Percentiles rank a stretch among this genome's conserved stretches.
Conservation (phyloP, 164 flowering plant genomes). For the Sextonia rubra region DNA sequence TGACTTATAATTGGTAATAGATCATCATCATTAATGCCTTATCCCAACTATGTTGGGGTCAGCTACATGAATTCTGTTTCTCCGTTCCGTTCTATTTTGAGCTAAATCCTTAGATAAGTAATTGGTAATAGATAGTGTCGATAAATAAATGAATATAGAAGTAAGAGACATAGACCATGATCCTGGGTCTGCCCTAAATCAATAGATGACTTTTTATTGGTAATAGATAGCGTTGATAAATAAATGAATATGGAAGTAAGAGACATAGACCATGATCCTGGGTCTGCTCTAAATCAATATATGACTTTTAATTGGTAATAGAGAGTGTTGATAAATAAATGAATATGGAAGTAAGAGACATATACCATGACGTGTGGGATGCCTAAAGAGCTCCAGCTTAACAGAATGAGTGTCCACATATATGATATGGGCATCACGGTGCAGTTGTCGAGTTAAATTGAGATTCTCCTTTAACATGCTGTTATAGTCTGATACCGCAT, state of each 20-base stretch:
- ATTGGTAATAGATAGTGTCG: neutral
- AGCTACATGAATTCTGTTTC: too few species aligned
- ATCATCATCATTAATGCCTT: too few species aligned
- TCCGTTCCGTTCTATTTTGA: too few species aligned
- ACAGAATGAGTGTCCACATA: slow-evolving; percentile 57
- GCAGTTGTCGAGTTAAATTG: slow-evolving; percentile 29
- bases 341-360: neutral
- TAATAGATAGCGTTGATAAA: too few species aligned
- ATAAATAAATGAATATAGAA: neutral
- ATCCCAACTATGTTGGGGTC: too few species aligned
- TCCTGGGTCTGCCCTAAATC: neutral
- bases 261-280: slow-evolving; percentile 37
- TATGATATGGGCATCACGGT: slow-evolving; percentile 48
- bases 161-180: slow-evolving; percentile 37
- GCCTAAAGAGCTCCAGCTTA: slow-evolving; percentile 62
- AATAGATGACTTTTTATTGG: neutral
- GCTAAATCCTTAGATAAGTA: too few species aligned
- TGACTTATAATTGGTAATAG: too few species aligned
- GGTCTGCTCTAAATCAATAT: neutral
- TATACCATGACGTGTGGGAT: slow-evolving; percentile 60
- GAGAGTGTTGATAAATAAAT: too few species aligned
- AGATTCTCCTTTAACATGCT: slow-evolving; percentile 50
- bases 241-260: neutral
- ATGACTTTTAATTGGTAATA: neutral
- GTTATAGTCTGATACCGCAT: slow-evolving; percentile 68